Conservation (phyloP, 192 early-diverging fungal species). For the Gonapodya prolifera region DNA sequence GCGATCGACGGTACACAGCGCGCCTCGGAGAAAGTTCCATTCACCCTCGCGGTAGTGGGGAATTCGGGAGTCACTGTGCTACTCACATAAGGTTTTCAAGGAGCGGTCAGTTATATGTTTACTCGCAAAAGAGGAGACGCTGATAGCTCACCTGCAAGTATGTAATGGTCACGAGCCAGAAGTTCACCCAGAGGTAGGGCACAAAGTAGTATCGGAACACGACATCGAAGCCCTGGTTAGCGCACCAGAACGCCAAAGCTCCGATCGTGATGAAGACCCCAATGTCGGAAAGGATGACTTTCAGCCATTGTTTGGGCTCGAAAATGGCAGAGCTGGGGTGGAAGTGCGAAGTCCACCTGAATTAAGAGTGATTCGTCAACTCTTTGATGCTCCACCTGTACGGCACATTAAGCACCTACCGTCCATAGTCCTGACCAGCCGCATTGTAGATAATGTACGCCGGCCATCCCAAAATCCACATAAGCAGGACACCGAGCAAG, state of each 20-base stretch:
- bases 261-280: constrained; percentile 45
- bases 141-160: constrained; percentile 34
- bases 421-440: constrained; percentile 61
- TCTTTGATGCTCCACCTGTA: background rate
- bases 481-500: constrained; percentile 46
- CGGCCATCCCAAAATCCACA: constrained; percentile 81
- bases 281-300: constrained; percentile 63
- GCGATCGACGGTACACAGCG: constrained; percentile 80
- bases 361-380: background rate
- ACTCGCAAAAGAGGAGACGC: too few relatives aligned
- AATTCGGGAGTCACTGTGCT: constrained; percentile 78
- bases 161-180: constrained; percentile 94
- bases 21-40: constrained; percentile 91
- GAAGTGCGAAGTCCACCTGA: constrained; percentile 69
- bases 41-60: constrained; percentile 77
- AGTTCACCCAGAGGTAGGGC: constrained; percentile 88
- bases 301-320: constrained; percentile 51
- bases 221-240: constrained; percentile 35
- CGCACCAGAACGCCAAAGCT: constrained; percentile 34
- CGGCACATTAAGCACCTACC: background rate
- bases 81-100: too few relatives aligned
- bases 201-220: constrained; percentile 75
- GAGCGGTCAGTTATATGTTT: background rate
- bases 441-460: constrained; percentile 67
- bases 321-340: constrained; percentile 70